Evolutionary conservation across 1,284 basidiomycete genomes (phyloP), one percentile per base, ranked within the genome.

Genomic region (Rhodotorula sp.): DNA sequence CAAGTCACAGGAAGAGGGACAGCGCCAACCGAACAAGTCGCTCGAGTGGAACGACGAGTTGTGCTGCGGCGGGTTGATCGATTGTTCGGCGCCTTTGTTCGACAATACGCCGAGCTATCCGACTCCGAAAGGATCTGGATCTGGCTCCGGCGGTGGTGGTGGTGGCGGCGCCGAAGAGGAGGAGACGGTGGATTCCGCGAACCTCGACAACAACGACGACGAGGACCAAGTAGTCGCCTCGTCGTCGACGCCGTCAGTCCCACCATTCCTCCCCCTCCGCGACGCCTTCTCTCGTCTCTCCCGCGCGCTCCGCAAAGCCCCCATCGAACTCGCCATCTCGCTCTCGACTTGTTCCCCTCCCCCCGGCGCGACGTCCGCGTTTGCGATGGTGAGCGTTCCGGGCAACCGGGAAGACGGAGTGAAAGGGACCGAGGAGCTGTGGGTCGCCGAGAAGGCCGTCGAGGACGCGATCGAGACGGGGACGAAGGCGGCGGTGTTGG

Each of bases 51-150:
- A 26, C 38, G 50, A 21, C n/a, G 64, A 66, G 28, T 14, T 55
- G 21, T 67, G 65, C 31, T 67, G 65, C 50, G 65, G 65, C 31
- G 65, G 65, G 1, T 26, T 67, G 18, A 49, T 67, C 45, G 65
- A 67, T n/a, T 67, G 65, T 21, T 48, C 45, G 21, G 60, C 23
- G 21, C n/a, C 45, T 3, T 26, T 67, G 19, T 67, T 67, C 10
- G 65, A 67, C 60, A 23, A 47, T 45, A 67, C 65, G 60, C 65
- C 65, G 28, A 56, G 52, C 18, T 67, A 54, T 43, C 58, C 49
- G 28, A 21, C 26, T 28, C 54, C 54, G 54, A 55, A 55, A 12
- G 54, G 54, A 26, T 55, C 54, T 1, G 48, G 48, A 2, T 18
- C 48, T 1, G 19, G 23, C 19, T 18, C 5, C 12, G 12, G 19